Evolutionary conservation across 495 filamentous ascomycete genomes (phyloP).

Genomic region (Podospora appendiculata): DNA sequence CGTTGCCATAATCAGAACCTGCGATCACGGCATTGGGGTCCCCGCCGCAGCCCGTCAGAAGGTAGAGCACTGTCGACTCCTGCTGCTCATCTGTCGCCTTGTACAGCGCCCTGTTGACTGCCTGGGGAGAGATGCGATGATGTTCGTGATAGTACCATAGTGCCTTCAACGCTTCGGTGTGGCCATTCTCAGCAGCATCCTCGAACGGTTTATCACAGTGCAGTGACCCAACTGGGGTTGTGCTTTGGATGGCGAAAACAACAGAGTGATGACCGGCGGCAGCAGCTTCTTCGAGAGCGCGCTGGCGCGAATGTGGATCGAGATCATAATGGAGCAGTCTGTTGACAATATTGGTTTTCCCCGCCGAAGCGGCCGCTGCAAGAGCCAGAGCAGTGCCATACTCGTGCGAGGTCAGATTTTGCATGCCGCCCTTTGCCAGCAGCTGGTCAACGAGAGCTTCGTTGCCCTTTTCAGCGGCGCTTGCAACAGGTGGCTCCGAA

Average conservation of each 20-base stretch:
- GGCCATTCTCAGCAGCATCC: slow-evolving; percentile 1
- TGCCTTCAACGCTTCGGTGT: not conserved
- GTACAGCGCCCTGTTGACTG: slow-evolving; percentile 1
- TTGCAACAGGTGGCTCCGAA: slow-evolving; percentile 4
- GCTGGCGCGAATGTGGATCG: slow-evolving; percentile 2
- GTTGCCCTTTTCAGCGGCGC: slow-evolving; percentile 1
- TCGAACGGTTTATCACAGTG: slow-evolving; percentile 3
- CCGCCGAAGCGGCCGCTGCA: slow-evolving; percentile 2
- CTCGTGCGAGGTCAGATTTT: not conserved
- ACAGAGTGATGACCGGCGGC: slow-evolving; percentile 1
- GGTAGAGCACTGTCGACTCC: not conserved
- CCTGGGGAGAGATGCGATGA: not conserved
- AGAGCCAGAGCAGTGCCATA: slow-evolving; percentile 1
- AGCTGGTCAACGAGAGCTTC: slow-evolving; percentile 3
- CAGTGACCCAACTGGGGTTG: not conserved
- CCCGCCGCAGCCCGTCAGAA: slow-evolving; percentile 4
- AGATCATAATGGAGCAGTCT: slow-evolving; percentile 1
- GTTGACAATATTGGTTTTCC: slow-evolving; percentile 2
- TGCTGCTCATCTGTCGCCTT: slow-evolving; percentile 4
- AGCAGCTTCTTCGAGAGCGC: slow-evolving; percentile 1
- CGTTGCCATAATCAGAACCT: slow-evolving; percentile 6
- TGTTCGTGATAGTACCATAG: slow-evolving; percentile 1
- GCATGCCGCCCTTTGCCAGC: not conserved
- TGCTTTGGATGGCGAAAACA: slow-evolving; percentile 1
- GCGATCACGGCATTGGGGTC: slow-evolving; percentile 1